A percentile compares a stretch with the other conserved stretches of the same genome.
phyloP scores from a whole-genome alignment of 1,284 basidiomycete species.

The Rhizopogon hawkerae region DNA sequence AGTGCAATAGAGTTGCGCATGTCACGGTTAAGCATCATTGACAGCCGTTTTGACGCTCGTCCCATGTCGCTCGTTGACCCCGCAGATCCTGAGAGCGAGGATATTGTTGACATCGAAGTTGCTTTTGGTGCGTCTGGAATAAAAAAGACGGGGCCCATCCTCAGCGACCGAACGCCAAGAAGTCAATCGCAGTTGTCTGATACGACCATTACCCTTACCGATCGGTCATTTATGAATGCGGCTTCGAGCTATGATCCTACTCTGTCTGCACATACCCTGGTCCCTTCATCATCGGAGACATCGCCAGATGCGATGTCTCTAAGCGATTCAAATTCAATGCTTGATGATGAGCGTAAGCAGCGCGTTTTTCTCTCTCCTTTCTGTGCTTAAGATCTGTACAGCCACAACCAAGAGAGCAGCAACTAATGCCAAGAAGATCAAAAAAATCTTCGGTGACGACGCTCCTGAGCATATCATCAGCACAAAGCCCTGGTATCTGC shows the following conservation, averaged over 20 bases:
- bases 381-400: conserved; percentile 10
- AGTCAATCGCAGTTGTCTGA: conserved; percentile 29
- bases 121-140: conserved; percentile 36
- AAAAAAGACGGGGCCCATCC: conserved; percentile 17
- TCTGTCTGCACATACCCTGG: conserved; percentile 20
- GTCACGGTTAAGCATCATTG: conserved; percentile 56
- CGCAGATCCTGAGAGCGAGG: conserved; percentile 39
- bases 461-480: conserved; percentile 41
- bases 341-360: conserved; percentile 32
- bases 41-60: conserved; percentile 37
- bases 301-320: conserved; percentile 12
- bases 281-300: conserved; percentile 15
- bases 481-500: conserved; percentile 80
- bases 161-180: conserved; percentile 20
- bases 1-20: conserved; percentile 67
- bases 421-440: conserved; percentile 50
- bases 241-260: conserved; percentile 20
- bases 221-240: conserved; percentile 17
- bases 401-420: conserved; percentile 25
- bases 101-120: conserved; percentile 53
- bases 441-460: conserved; percentile 73
- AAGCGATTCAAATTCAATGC: conserved; percentile 20
- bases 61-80: conserved; percentile 30
- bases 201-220: conserved; percentile 27
- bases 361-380: conserved; percentile 5